Base-by-base conservation (phyloP, 2,329 filamentous ascomycete species). In the Elsinoe batatas region DNA sequence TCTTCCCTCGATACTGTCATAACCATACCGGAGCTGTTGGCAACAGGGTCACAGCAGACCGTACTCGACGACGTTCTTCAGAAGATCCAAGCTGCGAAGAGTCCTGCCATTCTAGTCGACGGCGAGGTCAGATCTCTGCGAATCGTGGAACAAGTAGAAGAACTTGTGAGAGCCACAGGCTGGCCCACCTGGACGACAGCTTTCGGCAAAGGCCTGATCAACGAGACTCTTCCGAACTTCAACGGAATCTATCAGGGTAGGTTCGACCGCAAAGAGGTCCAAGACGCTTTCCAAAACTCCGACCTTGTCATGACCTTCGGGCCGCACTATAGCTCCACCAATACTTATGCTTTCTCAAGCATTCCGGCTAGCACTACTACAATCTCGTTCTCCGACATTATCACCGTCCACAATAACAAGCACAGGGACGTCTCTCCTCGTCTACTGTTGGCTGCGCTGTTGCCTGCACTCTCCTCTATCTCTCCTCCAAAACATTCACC, bases 371-470 rank as follows among this genome's bases (percentile, higher is more conserved):
- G 62, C 15, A 53, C 58, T 15, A 59, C 51, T 7, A 63, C 62
- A 15, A 62, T 69, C 40, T 66, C 69, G 44, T 65, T 71, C 44
- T 66, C 69, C 71, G 87, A 82, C 66, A 83, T 80, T 61, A 83
- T 86, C 63, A 80, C 81, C 54, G 59, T 61, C 50, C 54, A 43
- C 53, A 89, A 88, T 69, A 87, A 87, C 0, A 82, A 87, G 61
- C 94, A 91, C 66, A 86, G 87, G 0, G 82, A 83, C 46, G 78
- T 93, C 7, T 78, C 82, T 58, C 60, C 88, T 88, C 67, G 69
- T 95, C 18, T 78, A 84, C 30, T 71, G 82, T 10, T 75, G 77
- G 61, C 76, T 91, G 51, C 79, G 78, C 49, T 72, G 78, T 3
- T 79, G 81, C 1, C 70, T 70, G 10, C 68, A 71, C 33, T 36